A percentile compares a stretch with the other conserved stretches of the same genome.
Evolutionary conservation across 2,329 filamentous ascomycete species (phyloP).

Genomic region (Paramyrothecium roridum): DNA sequence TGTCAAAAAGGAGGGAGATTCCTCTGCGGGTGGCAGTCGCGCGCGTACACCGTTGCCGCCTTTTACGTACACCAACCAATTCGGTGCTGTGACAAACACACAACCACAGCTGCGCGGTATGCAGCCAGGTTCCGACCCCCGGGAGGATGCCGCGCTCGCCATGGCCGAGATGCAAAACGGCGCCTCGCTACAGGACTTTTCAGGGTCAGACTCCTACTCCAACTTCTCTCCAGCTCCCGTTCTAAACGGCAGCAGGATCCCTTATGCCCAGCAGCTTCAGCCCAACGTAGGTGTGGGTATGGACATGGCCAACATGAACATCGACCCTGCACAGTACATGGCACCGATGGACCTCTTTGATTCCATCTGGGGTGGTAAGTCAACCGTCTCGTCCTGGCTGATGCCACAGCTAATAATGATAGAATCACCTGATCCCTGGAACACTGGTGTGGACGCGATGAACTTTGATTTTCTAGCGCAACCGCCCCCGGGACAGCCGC

Average conservation of each 20-base stretch:
- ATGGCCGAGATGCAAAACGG: slow-evolving; percentile 66
- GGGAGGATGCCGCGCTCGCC: slow-evolving; percentile 60
- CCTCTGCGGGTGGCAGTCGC: slow-evolving; percentile 42
- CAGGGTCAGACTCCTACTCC: slow-evolving; percentile 26
- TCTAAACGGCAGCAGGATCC: slow-evolving; percentile 21
- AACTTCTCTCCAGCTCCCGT: not conserved
- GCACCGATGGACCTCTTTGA: slow-evolving; percentile 67
- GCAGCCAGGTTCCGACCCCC: slow-evolving; percentile 41
- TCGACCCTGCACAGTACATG: slow-evolving; percentile 58
- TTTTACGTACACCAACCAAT: slow-evolving; percentile 18
- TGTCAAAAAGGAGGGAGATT: slow-evolving; percentile 47
- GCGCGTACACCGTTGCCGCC: slow-evolving; percentile 36
- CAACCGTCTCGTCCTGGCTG: not conserved
- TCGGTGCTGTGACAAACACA: slow-evolving; percentile 15
- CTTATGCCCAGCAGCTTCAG: slow-evolving; percentile 35
- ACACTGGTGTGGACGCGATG: slow-evolving; percentile 52
- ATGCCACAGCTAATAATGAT: slow-evolving; percentile 9
- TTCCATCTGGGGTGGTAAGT: slow-evolving; percentile 65
- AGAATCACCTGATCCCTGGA: slow-evolving; percentile 61
- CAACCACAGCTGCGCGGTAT: slow-evolving; percentile 18
- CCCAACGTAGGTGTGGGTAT: slow-evolving; percentile 31
- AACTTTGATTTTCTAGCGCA: slow-evolving; percentile 61
- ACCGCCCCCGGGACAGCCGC: slow-evolving; percentile 54
- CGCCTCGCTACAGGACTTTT: slow-evolving; percentile 41
- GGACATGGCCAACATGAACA: slow-evolving; percentile 45